phyloP scores from a whole-genome alignment of 2,329 filamentous ascomycete species.

The Fusarium verticillioides region DNA sequence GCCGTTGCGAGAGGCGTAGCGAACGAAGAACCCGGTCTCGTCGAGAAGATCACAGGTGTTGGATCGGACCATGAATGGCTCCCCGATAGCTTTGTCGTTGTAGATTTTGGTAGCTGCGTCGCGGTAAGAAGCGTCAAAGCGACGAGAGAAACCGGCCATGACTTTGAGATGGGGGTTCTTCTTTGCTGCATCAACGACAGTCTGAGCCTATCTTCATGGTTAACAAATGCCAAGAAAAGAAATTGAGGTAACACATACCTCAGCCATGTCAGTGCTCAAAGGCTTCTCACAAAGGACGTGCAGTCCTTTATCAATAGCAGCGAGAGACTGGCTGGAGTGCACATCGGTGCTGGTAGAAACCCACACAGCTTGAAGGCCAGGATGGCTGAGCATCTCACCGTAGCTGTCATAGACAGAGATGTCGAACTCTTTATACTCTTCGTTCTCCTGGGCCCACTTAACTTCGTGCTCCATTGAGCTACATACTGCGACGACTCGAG shows the following conservation, averaged over 20 bases:
- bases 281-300: slow-evolving; percentile 39
- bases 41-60: slow-evolving; percentile 76
- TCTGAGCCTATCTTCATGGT: slow-evolving; percentile 58
- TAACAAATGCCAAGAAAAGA: not conserved
- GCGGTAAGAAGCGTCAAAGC: slow-evolving; percentile 73
- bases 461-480: slow-evolving; percentile 20
- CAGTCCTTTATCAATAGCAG: slow-evolving; percentile 20
- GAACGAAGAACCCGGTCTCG: slow-evolving; percentile 73
- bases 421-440: slow-evolving; percentile 26
- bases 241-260: slow-evolving; percentile 53
- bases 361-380: slow-evolving; percentile 29
- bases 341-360: slow-evolving; percentile 33
- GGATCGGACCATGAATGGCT: slow-evolving; percentile 68
- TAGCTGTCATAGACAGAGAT: slow-evolving; percentile 27
- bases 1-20: slow-evolving; percentile 71
- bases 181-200: slow-evolving; percentile 66
- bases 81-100: slow-evolving; percentile 64
- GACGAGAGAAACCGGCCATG: slow-evolving; percentile 56
- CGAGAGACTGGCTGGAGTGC: slow-evolving; percentile 23
- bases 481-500: slow-evolving; percentile 26
- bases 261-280: slow-evolving; percentile 53
- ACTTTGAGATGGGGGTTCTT: slow-evolving; percentile 70
- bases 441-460: slow-evolving; percentile 17
- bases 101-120: slow-evolving; percentile 64
- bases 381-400: slow-evolving; percentile 31